A percentile compares a stretch with the other conserved stretches of the same genome.
Conservation (phyloP, 2,329 filamentous ascomycete species). For the Ilyonectria robusta region DNA sequence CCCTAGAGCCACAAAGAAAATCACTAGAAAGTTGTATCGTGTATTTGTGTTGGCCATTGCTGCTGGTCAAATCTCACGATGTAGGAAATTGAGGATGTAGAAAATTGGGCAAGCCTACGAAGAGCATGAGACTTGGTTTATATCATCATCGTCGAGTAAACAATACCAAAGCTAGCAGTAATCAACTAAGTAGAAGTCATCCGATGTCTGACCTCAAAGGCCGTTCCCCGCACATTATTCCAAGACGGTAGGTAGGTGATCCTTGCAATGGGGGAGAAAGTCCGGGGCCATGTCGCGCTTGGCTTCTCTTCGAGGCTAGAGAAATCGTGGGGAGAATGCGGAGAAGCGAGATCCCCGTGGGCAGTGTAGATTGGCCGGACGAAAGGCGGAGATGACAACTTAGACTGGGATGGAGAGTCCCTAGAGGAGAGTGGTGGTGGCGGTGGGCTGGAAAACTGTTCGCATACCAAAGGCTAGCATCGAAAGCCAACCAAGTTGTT, state of each 20-base stretch:
- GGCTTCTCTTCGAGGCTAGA: background rate
- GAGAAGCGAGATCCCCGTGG: background rate
- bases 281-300: background rate
- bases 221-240: background rate
- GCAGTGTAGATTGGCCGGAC: background rate
- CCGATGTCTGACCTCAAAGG: background rate
- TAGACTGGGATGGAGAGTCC: background rate
- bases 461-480: no score
- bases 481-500: no score
- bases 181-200: no score
- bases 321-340: background rate
- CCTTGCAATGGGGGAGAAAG: background rate
- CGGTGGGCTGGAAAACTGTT: background rate
- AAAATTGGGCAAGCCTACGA: background rate
- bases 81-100: background rate
- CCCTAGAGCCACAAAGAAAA: slow-evolving; percentile 14
- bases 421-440: background rate
- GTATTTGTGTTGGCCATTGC: slow-evolving; percentile 5
- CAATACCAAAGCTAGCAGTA: no score
- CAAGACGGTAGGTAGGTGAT: background rate
- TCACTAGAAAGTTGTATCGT: slow-evolving; percentile 8
- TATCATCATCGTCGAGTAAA: background rate
- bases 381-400: background rate
- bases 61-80: background rate
- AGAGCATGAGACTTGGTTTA: background rate